Conservation (phyloP, 164 flowering plant species). For the Piper longum region DNA sequence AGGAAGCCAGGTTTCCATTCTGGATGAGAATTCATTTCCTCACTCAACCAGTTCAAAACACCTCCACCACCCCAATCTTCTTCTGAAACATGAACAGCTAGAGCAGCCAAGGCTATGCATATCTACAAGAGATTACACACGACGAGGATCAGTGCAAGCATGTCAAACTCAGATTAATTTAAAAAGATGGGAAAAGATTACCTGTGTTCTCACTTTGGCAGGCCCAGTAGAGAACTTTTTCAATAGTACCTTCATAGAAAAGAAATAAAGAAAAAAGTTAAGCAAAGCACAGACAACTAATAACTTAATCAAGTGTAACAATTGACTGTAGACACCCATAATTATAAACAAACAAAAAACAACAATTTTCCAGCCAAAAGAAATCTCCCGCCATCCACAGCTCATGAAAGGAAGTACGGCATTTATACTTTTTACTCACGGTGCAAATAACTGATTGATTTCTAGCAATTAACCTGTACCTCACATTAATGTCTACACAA, state of each 20-base stretch:
- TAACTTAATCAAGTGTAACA: neutral
- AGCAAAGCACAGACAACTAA: too few species aligned
- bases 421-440: too few species aligned
- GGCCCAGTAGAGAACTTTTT: conserved; percentile 82
- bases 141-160: conserved; percentile 7
- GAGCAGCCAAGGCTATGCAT: conserved; percentile 95
- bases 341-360: too few species aligned
- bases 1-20: conserved; percentile 75
- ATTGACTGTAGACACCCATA: too few species aligned
- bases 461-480: too few species aligned
- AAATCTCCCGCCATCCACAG: too few species aligned
- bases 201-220: conserved; percentile 95
- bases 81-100: conserved; percentile 92
- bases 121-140: conserved; percentile 35
- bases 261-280: conserved; percentile 4
- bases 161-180: conserved; percentile 6
- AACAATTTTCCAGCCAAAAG: too few species aligned
- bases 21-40: conserved; percentile 85
- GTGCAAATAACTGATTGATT: too few species aligned
- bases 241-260: conserved; percentile 56
- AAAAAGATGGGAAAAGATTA: conserved; percentile 14
- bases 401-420: too few species aligned
- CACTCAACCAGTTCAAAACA: conserved; percentile 71
- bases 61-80: conserved; percentile 99
- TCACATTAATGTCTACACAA: too few species aligned